phyloP scores from a whole-genome alignment of 805 yeast species.

The Candida ponderosae region DNA sequence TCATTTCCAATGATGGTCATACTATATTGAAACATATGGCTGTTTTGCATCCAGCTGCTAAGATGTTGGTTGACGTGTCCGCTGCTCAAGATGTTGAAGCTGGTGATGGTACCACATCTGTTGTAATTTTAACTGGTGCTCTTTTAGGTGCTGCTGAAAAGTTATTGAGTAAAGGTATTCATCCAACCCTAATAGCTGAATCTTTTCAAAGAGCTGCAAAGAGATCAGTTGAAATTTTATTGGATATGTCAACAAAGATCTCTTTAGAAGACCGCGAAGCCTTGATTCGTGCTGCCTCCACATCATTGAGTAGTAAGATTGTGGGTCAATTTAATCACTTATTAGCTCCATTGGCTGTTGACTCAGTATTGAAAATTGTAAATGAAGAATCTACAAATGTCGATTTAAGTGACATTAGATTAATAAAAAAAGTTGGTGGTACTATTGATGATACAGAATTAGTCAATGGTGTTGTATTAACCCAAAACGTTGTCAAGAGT shows the following conservation, averaged over 20 bases:
- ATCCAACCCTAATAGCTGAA: slow-evolving; percentile 95
- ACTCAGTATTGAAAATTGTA: slow-evolving; percentile 84
- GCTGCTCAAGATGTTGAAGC: slow-evolving; percentile 97
- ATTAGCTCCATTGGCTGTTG: slow-evolving; percentile 86
- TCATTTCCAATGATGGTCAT: slow-evolving; percentile 98
- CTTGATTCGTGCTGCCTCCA: slow-evolving; percentile 79
- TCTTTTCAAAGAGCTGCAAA: slow-evolving; percentile 75
- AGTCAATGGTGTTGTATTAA: slow-evolving; percentile 92
- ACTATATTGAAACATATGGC: slow-evolving; percentile 92
- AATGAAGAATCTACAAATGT: slow-evolving; percentile 81
- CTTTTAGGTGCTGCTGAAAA: slow-evolving; percentile 90
- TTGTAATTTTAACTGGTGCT: slow-evolving; percentile 86
- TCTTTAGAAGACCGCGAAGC: slow-evolving; percentile 66
- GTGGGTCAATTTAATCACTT: slow-evolving; percentile 90
- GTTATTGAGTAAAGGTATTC: slow-evolving; percentile 85
- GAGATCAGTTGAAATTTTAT: slow-evolving; percentile 67
- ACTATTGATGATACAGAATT: slow-evolving; percentile 83
- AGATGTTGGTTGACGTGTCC: slow-evolving; percentile 87
- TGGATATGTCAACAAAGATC: slow-evolving; percentile 55
- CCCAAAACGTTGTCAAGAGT: slow-evolving; percentile 82
- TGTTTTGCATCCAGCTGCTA: slow-evolving; percentile 95
- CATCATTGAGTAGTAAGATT: slow-evolving; percentile 90
- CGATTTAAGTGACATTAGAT: slow-evolving; percentile 89
- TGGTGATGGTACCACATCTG: slow-evolving; percentile 98
- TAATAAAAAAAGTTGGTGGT: slow-evolving; percentile 92